These are phyloP conservation scores for Forsythia viridissima DNA, from an alignment of 257 asterid genomes.

Conservation along the genomic window DNA sequence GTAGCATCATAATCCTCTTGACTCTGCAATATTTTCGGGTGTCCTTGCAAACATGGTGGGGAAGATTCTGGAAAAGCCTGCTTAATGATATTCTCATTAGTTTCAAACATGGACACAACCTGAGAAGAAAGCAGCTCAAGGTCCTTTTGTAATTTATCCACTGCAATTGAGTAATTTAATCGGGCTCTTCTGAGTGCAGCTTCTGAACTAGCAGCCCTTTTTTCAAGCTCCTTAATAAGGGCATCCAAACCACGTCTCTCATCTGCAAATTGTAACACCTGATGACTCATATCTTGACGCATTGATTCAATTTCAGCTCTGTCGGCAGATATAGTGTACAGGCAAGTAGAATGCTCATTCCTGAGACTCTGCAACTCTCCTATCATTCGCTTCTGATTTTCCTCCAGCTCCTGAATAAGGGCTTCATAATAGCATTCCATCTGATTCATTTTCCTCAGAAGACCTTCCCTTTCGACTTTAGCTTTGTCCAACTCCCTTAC, in stretches of 20 bases:
- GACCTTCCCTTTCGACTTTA: slow-evolving; percentile 80
- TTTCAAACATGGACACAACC: slow-evolving; percentile 89
- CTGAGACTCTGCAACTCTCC: slow-evolving; percentile 79
- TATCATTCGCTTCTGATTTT: slow-evolving; percentile 81
- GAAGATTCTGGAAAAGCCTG: slow-evolving; percentile 68
- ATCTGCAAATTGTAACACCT: slow-evolving; percentile 54
- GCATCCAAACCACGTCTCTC: slow-evolving; percentile 69
- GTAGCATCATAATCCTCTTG: slow-evolving; percentile 39
- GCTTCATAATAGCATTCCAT: slow-evolving; percentile 97
- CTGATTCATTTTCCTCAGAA: slow-evolving; percentile 75
- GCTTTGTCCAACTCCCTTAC: slow-evolving; percentile 89
- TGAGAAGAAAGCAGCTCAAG: slow-evolving; percentile 95
- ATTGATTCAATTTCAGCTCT: slow-evolving; percentile 68
- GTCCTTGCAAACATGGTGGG: slow-evolving; percentile 33
- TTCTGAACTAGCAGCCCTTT: slow-evolving; percentile 73
- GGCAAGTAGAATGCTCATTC: slow-evolving; percentile 79
- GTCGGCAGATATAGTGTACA: slow-evolving; percentile 59
- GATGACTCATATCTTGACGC: slow-evolving; percentile 60
- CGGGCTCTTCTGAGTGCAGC: slow-evolving; percentile 90
- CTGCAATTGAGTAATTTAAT: slow-evolving; percentile 89
- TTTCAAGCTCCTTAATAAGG: slow-evolving; percentile 77
- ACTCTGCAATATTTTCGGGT: slow-evolving; percentile 24
- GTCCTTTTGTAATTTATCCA: slow-evolving; percentile 89
- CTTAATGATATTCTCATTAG: slow-evolving; percentile 81
- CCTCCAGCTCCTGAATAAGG: slow-evolving; percentile 89